Conservation (phyloP, 192 early-diverging fungal genomes). For the Umbelopsis sp. region DNA sequence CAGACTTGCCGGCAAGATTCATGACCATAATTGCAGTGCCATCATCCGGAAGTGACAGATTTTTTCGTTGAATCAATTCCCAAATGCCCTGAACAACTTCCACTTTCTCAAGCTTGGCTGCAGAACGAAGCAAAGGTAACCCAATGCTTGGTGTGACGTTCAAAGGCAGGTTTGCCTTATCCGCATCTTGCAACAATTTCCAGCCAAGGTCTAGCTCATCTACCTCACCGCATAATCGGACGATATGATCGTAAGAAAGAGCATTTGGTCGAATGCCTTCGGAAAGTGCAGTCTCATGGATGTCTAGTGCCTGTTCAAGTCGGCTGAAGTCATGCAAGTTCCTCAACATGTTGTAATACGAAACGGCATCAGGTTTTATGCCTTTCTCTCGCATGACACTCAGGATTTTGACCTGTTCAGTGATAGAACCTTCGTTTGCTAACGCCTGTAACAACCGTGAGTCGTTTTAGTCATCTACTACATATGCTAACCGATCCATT, state of each 20-base stretch:
- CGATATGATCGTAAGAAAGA: constrained; percentile 41
- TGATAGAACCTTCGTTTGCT: neutral
- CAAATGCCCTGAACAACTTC: constrained; percentile 48
- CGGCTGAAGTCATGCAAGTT: neutral
- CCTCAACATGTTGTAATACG: constrained; percentile 4
- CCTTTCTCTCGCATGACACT: constrained; percentile 26
- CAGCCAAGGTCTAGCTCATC: constrained; percentile 42
- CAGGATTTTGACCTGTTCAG: constrained; percentile 6
- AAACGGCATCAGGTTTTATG: constrained; percentile 5
- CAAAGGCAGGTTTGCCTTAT: constrained; percentile 36
- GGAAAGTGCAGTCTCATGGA: neutral
- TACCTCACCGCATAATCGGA: constrained; percentile 38
- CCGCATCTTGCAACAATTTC: constrained; percentile 50
- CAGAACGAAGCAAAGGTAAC: constrained; percentile 42
- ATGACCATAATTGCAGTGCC: constrained; percentile 52
- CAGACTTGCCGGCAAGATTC: constrained; percentile 44
- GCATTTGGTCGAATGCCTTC: constrained; percentile 7
- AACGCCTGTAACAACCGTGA: constrained; percentile 4
- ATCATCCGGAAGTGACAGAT: constrained; percentile 47
- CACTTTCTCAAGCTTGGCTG: constrained; percentile 44
- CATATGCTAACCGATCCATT: neutral
- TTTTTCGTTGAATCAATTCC: constrained; percentile 43
- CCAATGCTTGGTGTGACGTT: constrained; percentile 40
- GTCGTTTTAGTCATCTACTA: neutral
- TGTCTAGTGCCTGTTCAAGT: neutral